Evolutionary conservation across 2,329 filamentous ascomycete genomes (phyloP).

Genomic region (Trichoderma guizhouense): DNA sequence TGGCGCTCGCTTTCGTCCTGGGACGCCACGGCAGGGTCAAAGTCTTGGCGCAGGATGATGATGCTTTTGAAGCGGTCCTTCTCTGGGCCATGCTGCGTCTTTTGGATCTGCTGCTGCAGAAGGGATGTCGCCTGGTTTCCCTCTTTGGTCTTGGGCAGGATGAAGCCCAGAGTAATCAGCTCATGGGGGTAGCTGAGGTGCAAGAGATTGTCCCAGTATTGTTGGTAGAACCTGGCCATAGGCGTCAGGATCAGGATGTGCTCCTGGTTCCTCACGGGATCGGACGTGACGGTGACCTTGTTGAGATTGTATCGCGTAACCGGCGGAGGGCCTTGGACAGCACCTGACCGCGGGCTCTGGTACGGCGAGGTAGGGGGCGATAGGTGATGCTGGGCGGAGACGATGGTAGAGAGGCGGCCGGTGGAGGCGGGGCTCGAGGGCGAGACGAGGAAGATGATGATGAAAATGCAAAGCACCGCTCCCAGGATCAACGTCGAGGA

Average conservation of each 20-base stretch:
- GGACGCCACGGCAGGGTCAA: slow-evolving; percentile 73
- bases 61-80: slow-evolving; percentile 86
- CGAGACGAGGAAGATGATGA: slow-evolving; percentile 61
- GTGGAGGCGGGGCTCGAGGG: slow-evolving; percentile 47
- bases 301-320: slow-evolving; percentile 94
- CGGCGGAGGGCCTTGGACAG: slow-evolving; percentile 60
- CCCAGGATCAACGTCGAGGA: slow-evolving; percentile 73
- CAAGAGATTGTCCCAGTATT: slow-evolving; percentile 92
- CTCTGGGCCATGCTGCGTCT: slow-evolving; percentile 74
- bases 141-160: slow-evolving; percentile 88
- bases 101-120: slow-evolving; percentile 78
- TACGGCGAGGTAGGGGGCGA: slow-evolving; percentile 44
- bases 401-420: slow-evolving; percentile 46
- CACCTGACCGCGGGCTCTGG: slow-evolving; percentile 34
- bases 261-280: slow-evolving; percentile 76
- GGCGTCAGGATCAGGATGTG: slow-evolving; percentile 89
- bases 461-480: slow-evolving; percentile 67
- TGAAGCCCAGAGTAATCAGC: slow-evolving; percentile 91
- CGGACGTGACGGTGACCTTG: slow-evolving; percentile 78
- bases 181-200: slow-evolving; percentile 86
- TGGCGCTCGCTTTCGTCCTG: slow-evolving; percentile 88
- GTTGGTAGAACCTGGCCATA: slow-evolving; percentile 86
- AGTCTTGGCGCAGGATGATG: slow-evolving; percentile 93
- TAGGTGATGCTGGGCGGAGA: slow-evolving; percentile 41
- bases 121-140: slow-evolving; percentile 82